Conservation (phyloP, 2,329 filamentous ascomycete species). For the Hymenoscyphus infarciens region DNA sequence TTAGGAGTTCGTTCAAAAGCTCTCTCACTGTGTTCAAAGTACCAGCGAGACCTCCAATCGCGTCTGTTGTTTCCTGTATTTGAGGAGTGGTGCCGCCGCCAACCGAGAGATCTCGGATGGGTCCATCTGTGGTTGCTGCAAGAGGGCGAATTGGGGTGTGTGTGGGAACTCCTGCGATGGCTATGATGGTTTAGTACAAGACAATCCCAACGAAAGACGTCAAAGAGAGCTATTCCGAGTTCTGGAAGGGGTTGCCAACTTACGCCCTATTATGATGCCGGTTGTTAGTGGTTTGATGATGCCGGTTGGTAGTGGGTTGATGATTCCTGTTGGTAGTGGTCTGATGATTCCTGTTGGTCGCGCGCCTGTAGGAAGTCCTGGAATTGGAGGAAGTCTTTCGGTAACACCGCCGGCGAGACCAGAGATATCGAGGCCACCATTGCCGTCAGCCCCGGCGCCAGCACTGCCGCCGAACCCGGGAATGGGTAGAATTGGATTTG, state of each 20-base stretch:
- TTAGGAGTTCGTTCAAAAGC: not conserved
- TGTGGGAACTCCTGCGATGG: too few species aligned
- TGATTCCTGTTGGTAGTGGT: too few species aligned
- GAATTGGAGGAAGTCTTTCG: not conserved
- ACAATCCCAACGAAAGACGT: too few species aligned
- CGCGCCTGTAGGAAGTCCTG: not conserved
- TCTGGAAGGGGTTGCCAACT: too few species aligned
- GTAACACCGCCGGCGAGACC: not conserved
- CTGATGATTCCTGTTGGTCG: not conserved
- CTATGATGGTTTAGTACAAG: too few species aligned
- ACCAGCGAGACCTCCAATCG: not conserved
- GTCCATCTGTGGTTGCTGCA: too few species aligned
- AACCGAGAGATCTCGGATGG: too few species aligned
- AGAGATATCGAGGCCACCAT: not conserved
- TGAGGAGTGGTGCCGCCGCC: not conserved
- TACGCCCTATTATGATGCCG: too few species aligned
- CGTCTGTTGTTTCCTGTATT: not conserved
- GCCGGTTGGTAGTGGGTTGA: not conserved
- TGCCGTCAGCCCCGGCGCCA: too few species aligned
- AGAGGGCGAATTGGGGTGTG: too few species aligned
- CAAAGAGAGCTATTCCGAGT: too few species aligned
- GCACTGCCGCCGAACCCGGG: not conserved
- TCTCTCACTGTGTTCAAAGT: not conserved
- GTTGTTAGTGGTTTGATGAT: too few species aligned
- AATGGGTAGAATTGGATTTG: not conserved